phyloP scores from a whole-genome alignment of 306 rosid species.

The Quercus gilva region DNA sequence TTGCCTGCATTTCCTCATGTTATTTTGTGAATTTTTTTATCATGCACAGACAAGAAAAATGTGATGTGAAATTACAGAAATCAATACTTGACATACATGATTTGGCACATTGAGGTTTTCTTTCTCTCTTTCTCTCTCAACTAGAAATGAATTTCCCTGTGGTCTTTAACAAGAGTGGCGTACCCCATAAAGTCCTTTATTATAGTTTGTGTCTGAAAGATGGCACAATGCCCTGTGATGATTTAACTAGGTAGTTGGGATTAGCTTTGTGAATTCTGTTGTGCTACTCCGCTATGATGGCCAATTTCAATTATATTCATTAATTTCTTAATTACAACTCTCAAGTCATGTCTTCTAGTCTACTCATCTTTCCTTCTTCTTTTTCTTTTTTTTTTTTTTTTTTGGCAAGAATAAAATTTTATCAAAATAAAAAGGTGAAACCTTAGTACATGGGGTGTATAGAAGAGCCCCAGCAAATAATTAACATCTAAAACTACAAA shows the following conservation, averaged over 20 bases:
- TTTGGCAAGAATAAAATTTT: no score
- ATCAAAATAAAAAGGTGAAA: no score
- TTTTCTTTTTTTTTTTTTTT: no score
- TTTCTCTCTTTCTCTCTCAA: no score
- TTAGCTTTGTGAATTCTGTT: not conserved
- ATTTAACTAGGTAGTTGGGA: not conserved
- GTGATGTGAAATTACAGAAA: not conserved
- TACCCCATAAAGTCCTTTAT: no score
- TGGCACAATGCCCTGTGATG: not conserved
- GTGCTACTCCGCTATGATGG: not conserved
- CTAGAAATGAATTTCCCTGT: no score
- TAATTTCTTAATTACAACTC: not conserved
- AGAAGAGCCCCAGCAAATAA: no score
- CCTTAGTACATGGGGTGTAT: no score
- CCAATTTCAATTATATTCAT: not conserved
- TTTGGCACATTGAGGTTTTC: no score
- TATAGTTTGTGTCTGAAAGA: not conserved
- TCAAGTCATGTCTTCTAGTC: not conserved
- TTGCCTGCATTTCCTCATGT: not conserved
- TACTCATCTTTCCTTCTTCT: not conserved
- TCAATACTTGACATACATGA: not conserved
- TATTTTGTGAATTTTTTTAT: not conserved
- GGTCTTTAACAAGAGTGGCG: no score
- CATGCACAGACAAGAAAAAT: not conserved
- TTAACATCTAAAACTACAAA: no score